Evolutionary conservation across 306 rosid species (phyloP), one percentile per base, ranked within the genome.

Genomic region (Biancaea sappan): DNA sequence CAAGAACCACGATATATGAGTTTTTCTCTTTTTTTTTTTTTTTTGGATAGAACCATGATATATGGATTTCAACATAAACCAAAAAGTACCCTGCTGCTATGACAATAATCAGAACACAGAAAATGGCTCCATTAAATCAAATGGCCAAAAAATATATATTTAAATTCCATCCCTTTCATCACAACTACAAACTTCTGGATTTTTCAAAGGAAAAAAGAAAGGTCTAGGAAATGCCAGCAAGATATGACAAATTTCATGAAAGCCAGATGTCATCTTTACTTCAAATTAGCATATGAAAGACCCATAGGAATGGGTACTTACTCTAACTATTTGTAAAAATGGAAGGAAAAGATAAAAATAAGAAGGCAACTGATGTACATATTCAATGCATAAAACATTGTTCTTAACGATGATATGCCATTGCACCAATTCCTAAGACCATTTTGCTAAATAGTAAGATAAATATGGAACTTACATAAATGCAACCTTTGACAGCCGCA

Each of bases 401-500:
- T 59, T 58, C 40, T 14, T 32, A 56, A 69, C 51, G 24, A 12
- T 28, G 40, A 12, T 32, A 51, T 34, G 48, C 18, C 59, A 18
- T 31, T 48, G 44, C 31, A 47, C 29, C 26, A 9, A 25, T 11
- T 31, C 10, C 13, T 14, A 46, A 8, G 10, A 28, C 41, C 35
- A 47, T 67, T 29, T 19, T 59, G 9, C 19, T 44, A 50, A 72
- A 31, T 8, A 57, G 59, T 15, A 9, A 24, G 32, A 44, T 66
- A 71, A 40, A 71, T 32, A 34, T 71, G 72, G 59, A 86, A 89
- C 99, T 88, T 92, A 92, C 98, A 69, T 92, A 84, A 64, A 92
- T 77, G 91, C 96, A 92, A 48, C 97, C 96, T 81, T 92, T 94
- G 59, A 94, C 99, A 83, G 99, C 97, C 64, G 97, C 97, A 56